phyloP scores from a whole-genome alignment of 768 basidiomycete species.

The Russula earlei region DNA sequence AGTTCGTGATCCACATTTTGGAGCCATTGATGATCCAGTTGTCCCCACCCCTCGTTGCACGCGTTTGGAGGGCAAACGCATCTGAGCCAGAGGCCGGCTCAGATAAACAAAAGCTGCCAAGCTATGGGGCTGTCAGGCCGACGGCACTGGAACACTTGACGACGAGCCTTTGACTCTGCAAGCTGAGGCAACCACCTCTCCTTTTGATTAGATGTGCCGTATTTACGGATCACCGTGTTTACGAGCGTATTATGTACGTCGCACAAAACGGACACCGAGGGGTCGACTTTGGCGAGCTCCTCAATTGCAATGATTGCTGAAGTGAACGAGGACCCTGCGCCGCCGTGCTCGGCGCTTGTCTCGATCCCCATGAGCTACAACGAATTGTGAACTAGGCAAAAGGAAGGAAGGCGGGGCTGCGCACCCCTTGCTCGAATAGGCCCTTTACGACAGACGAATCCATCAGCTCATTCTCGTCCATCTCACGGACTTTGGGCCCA shows the following conservation, averaged over 20 bases:
- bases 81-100: conserved; percentile 92
- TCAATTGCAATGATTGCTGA: conserved; percentile 97
- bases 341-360: conserved; percentile 73
- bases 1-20: conserved; percentile 99
- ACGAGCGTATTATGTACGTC: conserved; percentile 99
- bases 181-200: conserved; percentile 84
- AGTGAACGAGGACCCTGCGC: conserved; percentile 86
- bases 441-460: conserved; percentile 79
- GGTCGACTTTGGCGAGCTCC: conserved; percentile 93
- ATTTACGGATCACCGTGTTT: conserved; percentile 85
- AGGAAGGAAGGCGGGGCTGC: conserved; percentile 21
- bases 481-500: conserved; percentile 84
- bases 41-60: conserved; percentile 79
- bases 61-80: conserved; percentile 92
- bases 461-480: conserved; percentile 98
- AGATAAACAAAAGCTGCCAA: conserved; percentile 95
- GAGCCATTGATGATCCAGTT: conserved; percentile 86
- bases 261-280: conserved; percentile 90
- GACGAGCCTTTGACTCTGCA: conserved; percentile 58
- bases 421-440: conserved; percentile 89
- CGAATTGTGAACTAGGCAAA: background rate
- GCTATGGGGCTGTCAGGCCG: conserved; percentile 34
- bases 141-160: background rate
- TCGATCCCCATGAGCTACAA: conserved; percentile 94
- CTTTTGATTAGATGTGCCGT: conserved; percentile 77